Percentiles rank a stretch among this genome's conserved stretches.
Evolutionary conservation across 306 rosid species (phyloP).

Genomic region (Vachellia collinsii): DNA sequence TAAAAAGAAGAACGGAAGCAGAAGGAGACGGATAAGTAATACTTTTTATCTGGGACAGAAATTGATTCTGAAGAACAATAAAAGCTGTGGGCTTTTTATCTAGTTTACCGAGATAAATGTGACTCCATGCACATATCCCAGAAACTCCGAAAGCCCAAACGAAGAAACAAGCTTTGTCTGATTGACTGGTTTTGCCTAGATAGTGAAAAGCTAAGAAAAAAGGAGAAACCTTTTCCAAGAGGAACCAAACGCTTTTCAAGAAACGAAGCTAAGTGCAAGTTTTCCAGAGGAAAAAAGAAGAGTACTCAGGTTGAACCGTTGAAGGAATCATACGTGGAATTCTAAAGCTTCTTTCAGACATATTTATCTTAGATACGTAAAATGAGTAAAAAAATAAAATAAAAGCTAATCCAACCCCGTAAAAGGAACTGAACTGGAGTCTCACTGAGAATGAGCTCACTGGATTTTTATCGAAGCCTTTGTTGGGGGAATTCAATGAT

Average conservation of each 20-base stretch:
- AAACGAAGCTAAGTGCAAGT: slow-evolving; percentile 27
- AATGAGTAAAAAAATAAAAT: too few species aligned
- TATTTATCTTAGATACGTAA: too few species aligned
- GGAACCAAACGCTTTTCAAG: not conserved
- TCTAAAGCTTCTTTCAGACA: too few species aligned
- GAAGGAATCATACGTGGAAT: too few species aligned
- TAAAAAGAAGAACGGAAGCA: slow-evolving; percentile 12
- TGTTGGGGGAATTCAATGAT: slow-evolving; percentile 75
- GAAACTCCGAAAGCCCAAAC: slow-evolving; percentile 46
- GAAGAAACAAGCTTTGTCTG: slow-evolving; percentile 45
- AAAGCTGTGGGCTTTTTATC: slow-evolving; percentile 40
- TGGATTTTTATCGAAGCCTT: slow-evolving; percentile 53
- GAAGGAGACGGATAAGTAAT: slow-evolving; percentile 7
- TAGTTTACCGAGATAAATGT: slow-evolving; percentile 44
- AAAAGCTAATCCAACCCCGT: not conserved
- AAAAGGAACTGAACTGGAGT: slow-evolving; percentile 38
- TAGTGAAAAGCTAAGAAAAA: slow-evolving; percentile 30
- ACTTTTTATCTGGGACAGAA: slow-evolving; percentile 31
- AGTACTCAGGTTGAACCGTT: not conserved
- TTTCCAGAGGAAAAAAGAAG: slow-evolving; percentile 31
- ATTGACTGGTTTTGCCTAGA: slow-evolving; percentile 34
- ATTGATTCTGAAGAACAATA: slow-evolving; percentile 4
- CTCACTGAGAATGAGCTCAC: slow-evolving; percentile 45
- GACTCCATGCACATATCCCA: slow-evolving; percentile 28
- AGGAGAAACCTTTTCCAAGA: slow-evolving; percentile 33